Conservation (phyloP, 31 red algal genomes). For the Asparagopsis taxiformis region DNA sequence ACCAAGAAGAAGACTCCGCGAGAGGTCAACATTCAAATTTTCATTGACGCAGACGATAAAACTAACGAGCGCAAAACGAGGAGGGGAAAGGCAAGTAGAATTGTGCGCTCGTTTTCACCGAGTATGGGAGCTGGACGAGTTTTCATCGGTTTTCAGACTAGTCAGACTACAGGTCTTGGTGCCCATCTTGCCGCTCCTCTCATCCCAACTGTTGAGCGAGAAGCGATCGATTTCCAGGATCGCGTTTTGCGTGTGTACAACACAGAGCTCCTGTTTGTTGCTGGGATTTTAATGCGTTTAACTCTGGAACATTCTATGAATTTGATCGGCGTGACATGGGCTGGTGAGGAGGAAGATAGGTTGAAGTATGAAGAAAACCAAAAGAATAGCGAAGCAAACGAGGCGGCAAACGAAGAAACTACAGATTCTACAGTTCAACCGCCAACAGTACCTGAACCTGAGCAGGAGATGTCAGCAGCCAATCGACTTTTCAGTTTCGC, state of each 20-base stretch:
- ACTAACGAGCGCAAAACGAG: background rate
- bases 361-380: background rate
- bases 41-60: conserved; percentile 35
- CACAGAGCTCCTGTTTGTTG: conserved; percentile 46
- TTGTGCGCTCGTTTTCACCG: conserved; percentile 31
- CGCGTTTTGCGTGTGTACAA: conserved; percentile 65
- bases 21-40: conserved; percentile 53
- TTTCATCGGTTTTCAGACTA: conserved; percentile 82
- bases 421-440: background rate
- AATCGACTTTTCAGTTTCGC: conserved; percentile 47
- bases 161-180: conserved; percentile 79
- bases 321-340: conserved; percentile 32
- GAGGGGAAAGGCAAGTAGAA: conserved; percentile 12
- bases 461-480: background rate
- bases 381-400: background rate
- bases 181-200: conserved; percentile 75
- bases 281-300: conserved; percentile 57
- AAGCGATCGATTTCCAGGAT: conserved; percentile 79
- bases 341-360: conserved; percentile 7
- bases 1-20: conserved; percentile 69
- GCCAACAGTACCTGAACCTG: background rate
- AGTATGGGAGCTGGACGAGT: conserved; percentile 62
- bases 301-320: conserved; percentile 70
- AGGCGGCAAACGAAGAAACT: background rate
- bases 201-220: conserved; percentile 81